Percentiles rank a stretch among this genome's conserved stretches.
These are phyloP conservation scores for Cucumis variabilis DNA, from an alignment of 331 rosid genomes.

Conservation along the genomic window DNA sequence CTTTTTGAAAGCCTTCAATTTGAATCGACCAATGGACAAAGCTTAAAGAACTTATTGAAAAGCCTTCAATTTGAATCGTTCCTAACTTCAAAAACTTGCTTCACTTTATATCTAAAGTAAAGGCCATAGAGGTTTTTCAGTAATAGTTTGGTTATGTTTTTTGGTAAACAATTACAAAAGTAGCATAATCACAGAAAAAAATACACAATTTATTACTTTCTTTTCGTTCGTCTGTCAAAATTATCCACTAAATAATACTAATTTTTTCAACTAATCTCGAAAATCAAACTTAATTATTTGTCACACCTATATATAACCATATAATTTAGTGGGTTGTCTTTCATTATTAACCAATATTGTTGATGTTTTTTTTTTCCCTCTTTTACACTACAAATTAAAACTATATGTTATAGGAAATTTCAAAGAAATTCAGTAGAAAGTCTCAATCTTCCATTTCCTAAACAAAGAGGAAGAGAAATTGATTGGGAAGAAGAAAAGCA, in stretches of 20 bases:
- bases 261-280: not conserved
- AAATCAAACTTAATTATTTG: not conserved
- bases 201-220: not conserved
- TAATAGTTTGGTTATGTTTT: not conserved
- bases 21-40: not conserved
- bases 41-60: not conserved
- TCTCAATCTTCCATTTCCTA: not conserved
- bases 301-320: no score
- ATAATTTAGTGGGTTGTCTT: not conserved
- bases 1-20: no score
- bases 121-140: not conserved
- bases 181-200: no score
- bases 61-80: not conserved
- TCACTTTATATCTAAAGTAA: not conserved
- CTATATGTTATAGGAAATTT: not conserved
- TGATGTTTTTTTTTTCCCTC: not conserved
- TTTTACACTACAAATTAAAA: not conserved
- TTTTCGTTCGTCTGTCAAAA: not conserved
- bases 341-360: not conserved
- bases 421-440: not conserved
- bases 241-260: not conserved
- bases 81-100: not conserved
- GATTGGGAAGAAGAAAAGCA: slow-evolving; percentile 7
- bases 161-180: not conserved
- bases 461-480: not conserved